Evolutionary conservation across 1,284 basidiomycete species (phyloP).

Genomic region (Puccinia coronata): DNA sequence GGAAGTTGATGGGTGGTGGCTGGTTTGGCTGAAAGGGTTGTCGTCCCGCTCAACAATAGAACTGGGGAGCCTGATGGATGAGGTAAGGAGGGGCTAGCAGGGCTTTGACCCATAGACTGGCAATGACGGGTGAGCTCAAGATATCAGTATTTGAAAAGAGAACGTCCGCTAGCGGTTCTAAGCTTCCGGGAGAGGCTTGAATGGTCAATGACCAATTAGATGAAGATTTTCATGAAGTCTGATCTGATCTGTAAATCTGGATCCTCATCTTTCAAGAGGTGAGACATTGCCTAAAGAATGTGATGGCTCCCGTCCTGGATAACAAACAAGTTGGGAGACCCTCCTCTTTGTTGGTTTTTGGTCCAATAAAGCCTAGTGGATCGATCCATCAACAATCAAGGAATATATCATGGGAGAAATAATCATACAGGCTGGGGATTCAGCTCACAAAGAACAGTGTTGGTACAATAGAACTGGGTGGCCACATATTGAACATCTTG

Average conservation of each 20-base stretch:
- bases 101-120: slow-evolving; percentile 76
- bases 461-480: slow-evolving; percentile 66
- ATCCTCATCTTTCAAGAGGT: slow-evolving; percentile 86
- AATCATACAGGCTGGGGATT: slow-evolving; percentile 35
- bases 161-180: slow-evolving; percentile 89
- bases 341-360: slow-evolving; percentile 81
- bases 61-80: not conserved
- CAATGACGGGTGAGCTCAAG: slow-evolving; percentile 80
- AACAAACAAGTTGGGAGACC: slow-evolving; percentile 77
- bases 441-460: slow-evolving; percentile 56
- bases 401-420: not conserved
- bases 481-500: slow-evolving; percentile 85
- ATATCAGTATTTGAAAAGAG: slow-evolving; percentile 84
- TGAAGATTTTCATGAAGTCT: slow-evolving; percentile 50
- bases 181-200: slow-evolving; percentile 89
- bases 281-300: slow-evolving; percentile 83
- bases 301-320: slow-evolving; percentile 77
- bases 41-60: not conserved
- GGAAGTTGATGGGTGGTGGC: slow-evolving; percentile 30
- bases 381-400: not conserved
- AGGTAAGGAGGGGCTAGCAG: slow-evolving; percentile 30
- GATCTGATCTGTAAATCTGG: slow-evolving; percentile 67
- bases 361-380: slow-evolving; percentile 63
- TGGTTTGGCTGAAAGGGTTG: no score
- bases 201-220: slow-evolving; percentile 52